A percentile compares a stretch with the other conserved stretches of the same genome.
These are phyloP conservation scores for Arabidopsis thaliana DNA, from an alignment of 345 rosid species.

Conservation along the genomic window TAIR10.1 NC_003070.9:28888501-28889000, in stretches of 20 bases:
- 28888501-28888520: too few species aligned
- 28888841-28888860: too few species aligned
- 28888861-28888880: too few species aligned
- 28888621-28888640: neutral
- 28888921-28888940: too few species aligned
- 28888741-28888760: neutral
- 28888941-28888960: too few species aligned
- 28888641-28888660: neutral
- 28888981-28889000: conserved; percentile 19
- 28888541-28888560: too few species aligned
- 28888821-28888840: too few species aligned
- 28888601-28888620: neutral
- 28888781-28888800: neutral
- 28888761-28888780: conserved; percentile 9
- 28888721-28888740: too few species aligned
- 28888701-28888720: too few species aligned
- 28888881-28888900: too few species aligned
- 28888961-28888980: neutral
- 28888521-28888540: too few species aligned
- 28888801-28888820: neutral
- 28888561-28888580: too few species aligned
- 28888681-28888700: conserved; percentile 37
- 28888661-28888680: conserved; percentile 6
- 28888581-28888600: neutral
- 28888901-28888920: neutral